phyloP scores from a whole-genome alignment of 306 rosid genomes.

The Casuarina cunninghamiana region DNA sequence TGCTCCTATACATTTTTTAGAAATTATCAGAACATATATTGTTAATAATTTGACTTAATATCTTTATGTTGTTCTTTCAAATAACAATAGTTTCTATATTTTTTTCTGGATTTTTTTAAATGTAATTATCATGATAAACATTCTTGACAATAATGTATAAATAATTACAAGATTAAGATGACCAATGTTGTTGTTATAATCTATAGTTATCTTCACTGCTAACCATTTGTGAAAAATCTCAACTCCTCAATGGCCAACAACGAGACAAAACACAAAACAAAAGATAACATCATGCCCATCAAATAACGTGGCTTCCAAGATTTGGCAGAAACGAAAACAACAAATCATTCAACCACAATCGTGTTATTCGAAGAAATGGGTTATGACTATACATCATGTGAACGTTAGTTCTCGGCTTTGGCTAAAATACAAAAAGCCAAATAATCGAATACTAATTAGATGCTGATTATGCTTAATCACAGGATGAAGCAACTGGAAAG shows the following conservation, averaged over 20 bases:
- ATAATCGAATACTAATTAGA: neutral
- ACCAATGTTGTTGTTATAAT: neutral
- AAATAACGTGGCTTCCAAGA: neutral
- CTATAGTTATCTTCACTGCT: neutral
- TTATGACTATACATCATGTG: neutral
- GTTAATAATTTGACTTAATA: no score
- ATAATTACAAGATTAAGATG: no score
- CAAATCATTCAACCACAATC: neutral
- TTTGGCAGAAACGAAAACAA: neutral
- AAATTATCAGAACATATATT: no score
- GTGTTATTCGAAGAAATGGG: neutral
- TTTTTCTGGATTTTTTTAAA: no score
- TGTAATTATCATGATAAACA: no score
- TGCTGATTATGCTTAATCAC: neutral
- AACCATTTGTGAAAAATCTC: neutral
- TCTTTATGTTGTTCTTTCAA: no score
- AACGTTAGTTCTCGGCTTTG: neutral
- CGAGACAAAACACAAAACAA: neutral
- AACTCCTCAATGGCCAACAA: no score
- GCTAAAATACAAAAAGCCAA: neutral
- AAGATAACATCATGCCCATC: no score
- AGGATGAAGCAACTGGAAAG: conserved; percentile 7
- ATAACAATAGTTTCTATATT: no score
- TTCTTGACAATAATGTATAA: no score
- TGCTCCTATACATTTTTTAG: no score